Percentiles rank a stretch among this genome's conserved stretches.
Evolutionary conservation across 345 rosid genomes (phyloP).

Genomic region (Boechera stricta): DNA sequence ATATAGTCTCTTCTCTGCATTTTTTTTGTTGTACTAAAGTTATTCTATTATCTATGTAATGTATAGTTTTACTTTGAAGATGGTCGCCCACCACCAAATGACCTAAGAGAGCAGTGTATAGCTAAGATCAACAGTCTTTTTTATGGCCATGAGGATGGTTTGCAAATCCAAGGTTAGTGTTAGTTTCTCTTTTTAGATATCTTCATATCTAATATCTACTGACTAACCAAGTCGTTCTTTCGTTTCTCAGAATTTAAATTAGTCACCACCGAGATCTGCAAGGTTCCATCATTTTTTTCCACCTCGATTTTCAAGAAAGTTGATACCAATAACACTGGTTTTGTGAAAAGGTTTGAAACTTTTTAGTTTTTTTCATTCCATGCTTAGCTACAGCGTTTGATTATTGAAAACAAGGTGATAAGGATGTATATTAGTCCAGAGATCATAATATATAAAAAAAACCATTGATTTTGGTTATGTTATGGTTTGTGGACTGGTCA

Average conservation of each 20-base stretch:
- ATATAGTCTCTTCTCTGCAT: slow-evolving; percentile 21
- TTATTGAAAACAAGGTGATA: background rate
- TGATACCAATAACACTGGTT: slow-evolving; percentile 65
- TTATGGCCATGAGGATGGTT: slow-evolving; percentile 69
- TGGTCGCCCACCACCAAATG: slow-evolving; percentile 87
- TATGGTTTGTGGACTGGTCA: slow-evolving; percentile 2
- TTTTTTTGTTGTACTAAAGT: background rate
- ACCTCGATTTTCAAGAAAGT: slow-evolving; percentile 73
- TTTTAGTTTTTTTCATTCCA: background rate
- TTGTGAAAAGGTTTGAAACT: slow-evolving; percentile 69
- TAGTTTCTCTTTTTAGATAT: slow-evolving; percentile 18
- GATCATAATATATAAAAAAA: background rate
- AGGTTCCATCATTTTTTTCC: slow-evolving; percentile 87
- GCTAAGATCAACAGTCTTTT: slow-evolving; percentile 68
- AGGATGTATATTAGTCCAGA: background rate
- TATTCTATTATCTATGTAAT: slow-evolving; percentile 40
- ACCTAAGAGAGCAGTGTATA: slow-evolving; percentile 70
- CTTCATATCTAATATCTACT: slow-evolving; percentile 12
- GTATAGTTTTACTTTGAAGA: slow-evolving; percentile 90
- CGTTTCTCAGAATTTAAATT: slow-evolving; percentile 60
- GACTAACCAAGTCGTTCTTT: slow-evolving; percentile 20
- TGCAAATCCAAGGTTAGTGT: slow-evolving; percentile 66
- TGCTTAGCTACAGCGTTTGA: slow-evolving; percentile 8
- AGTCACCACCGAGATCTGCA: slow-evolving; percentile 87
- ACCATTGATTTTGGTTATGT: background rate